These are phyloP conservation scores for Calocera viscosa DNA, from an alignment of 768 basidiomycete genomes.

Conservation along the genomic window DNA sequence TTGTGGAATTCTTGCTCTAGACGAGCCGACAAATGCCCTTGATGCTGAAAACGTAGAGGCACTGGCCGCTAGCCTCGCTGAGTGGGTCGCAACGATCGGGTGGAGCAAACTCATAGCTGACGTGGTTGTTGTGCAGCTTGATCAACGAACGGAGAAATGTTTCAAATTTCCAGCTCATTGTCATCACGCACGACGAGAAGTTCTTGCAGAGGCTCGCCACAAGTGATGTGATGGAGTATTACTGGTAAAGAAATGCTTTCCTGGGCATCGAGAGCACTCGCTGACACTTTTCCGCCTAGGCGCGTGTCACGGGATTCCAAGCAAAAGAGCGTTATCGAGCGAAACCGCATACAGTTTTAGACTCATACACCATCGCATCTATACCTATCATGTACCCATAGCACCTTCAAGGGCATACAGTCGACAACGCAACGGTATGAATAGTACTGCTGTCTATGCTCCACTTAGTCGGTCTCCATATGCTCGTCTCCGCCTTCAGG, in stretches of 20 bases:
- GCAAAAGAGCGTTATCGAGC: slow-evolving; percentile 54
- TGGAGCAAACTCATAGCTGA: neutral
- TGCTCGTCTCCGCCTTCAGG: slow-evolving; percentile 34
- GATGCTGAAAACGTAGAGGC: slow-evolving; percentile 95
- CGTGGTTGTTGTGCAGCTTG: slow-evolving; percentile 44
- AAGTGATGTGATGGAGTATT: slow-evolving; percentile 85
- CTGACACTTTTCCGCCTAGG: slow-evolving; percentile 36
- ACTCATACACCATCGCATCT: neutral
- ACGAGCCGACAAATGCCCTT: slow-evolving; percentile 95
- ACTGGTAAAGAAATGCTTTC: slow-evolving; percentile 48
- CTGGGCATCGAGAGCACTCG: neutral
- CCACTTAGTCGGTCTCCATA: slow-evolving; percentile 65
- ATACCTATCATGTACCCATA: slow-evolving; percentile 7
- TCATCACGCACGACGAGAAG: slow-evolving; percentile 94
- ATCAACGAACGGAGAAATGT: slow-evolving; percentile 84
- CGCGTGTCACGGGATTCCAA: slow-evolving; percentile 57
- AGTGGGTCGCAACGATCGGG: slow-evolving; percentile 42
- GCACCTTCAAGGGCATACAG: too few relatives aligned
- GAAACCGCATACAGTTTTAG: slow-evolving; percentile 19
- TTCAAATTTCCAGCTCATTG: slow-evolving; percentile 89
- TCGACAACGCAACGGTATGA: too few relatives aligned
- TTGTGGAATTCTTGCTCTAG: slow-evolving; percentile 92
- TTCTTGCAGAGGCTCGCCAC: slow-evolving; percentile 86
- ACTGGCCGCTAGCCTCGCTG: slow-evolving; percentile 77
- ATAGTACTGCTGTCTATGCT: too few relatives aligned